Conservation (phyloP, 2,329 filamentous ascomycete genomes). For the Arthrobotrys entomopaga region DNA sequence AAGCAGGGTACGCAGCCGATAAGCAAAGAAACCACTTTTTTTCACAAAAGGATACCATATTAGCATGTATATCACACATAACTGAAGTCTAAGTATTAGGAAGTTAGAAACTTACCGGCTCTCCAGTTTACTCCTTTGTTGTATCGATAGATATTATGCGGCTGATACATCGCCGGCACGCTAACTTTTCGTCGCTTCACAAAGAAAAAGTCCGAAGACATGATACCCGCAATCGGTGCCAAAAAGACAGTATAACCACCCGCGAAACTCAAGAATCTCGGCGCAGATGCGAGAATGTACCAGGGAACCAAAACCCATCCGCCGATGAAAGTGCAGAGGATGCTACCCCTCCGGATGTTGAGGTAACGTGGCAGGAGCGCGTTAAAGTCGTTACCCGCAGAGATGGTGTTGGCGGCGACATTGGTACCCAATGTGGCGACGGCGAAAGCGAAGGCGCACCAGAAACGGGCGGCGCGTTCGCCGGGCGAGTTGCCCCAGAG, state of each 20-base stretch:
- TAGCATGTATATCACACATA: no score
- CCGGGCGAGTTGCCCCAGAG: conserved; percentile 63
- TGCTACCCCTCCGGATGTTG: conserved; percentile 69
- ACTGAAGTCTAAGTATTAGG: no score
- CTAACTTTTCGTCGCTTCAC: conserved; percentile 68
- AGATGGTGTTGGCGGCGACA: conserved; percentile 68
- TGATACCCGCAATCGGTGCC: conserved; percentile 71
- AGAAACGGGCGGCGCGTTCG: conserved; percentile 65
- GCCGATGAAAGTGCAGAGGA: conserved; percentile 67
- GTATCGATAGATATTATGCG: conserved; percentile 43
- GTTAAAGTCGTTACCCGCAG: conserved; percentile 69
- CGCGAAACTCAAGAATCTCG: conserved; percentile 73
- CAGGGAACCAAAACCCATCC: conserved; percentile 73
- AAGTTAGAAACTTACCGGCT: conserved; percentile 31
- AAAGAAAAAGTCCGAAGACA: conserved; percentile 71
- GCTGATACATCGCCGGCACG: conserved; percentile 56
- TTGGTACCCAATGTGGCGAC: conserved; percentile 69
- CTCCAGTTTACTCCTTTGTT: conserved; percentile 44
- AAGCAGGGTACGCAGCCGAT: conserved; percentile 53
- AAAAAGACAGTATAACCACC: conserved; percentile 73
- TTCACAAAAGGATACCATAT: no score
- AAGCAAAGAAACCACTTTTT: conserved; percentile 42
- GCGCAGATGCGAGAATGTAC: conserved; percentile 72
- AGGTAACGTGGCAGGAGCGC: conserved; percentile 68
- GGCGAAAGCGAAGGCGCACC: conserved; percentile 68